A percentile compares a stretch with the other conserved stretches of the same genome.
These are phyloP conservation scores for Wickerhamiella azyma DNA, from an alignment of 805 yeast species.

Conservation along the genomic window DNA sequence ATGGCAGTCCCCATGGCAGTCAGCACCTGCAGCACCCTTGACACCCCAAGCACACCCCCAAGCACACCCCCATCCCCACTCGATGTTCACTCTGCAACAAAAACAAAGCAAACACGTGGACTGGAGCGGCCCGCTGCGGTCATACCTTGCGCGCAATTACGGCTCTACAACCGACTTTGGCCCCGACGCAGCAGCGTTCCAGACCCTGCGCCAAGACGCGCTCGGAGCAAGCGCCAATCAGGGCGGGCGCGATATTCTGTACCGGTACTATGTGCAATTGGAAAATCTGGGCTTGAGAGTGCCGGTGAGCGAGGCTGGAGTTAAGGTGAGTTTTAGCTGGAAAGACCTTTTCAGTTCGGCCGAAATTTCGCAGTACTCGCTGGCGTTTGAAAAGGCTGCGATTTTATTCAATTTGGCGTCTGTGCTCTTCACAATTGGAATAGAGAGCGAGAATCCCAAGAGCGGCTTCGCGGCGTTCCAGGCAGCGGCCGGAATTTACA, in stretches of 20 bases:
- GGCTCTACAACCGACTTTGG: slow-evolving; percentile 47
- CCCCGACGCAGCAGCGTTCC: slow-evolving; percentile 40
- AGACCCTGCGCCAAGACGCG: slow-evolving; percentile 46
- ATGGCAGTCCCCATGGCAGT: too few species aligned
- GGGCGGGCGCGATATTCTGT: slow-evolving; percentile 41
- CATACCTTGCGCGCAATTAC: slow-evolving; percentile 45
- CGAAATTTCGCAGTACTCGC: slow-evolving; percentile 48
- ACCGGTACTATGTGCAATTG: slow-evolving; percentile 64
- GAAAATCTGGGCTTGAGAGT: slow-evolving; percentile 68
- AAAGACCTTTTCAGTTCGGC: slow-evolving; percentile 46
- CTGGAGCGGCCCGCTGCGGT: slow-evolving; percentile 50
- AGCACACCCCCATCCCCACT: too few species aligned
- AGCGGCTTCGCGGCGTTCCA: slow-evolving; percentile 48
- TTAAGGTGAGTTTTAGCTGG: slow-evolving; percentile 62
- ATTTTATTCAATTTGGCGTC: slow-evolving; percentile 68
- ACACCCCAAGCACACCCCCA: too few species aligned
- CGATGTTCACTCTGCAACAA: slow-evolving; percentile 27
- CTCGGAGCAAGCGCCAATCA: slow-evolving; percentile 34
- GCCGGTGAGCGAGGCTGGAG: slow-evolving; percentile 46
- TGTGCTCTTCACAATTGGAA: slow-evolving; percentile 36
- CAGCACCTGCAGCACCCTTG: background rate
- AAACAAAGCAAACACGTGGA: slow-evolving; percentile 43
- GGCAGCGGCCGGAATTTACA: slow-evolving; percentile 65
- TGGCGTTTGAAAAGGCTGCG: slow-evolving; percentile 84
- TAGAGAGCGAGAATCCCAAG: slow-evolving; percentile 34